phyloP scores from a whole-genome alignment of 768 basidiomycete species.

The Lentinula aciculospora region DNA sequence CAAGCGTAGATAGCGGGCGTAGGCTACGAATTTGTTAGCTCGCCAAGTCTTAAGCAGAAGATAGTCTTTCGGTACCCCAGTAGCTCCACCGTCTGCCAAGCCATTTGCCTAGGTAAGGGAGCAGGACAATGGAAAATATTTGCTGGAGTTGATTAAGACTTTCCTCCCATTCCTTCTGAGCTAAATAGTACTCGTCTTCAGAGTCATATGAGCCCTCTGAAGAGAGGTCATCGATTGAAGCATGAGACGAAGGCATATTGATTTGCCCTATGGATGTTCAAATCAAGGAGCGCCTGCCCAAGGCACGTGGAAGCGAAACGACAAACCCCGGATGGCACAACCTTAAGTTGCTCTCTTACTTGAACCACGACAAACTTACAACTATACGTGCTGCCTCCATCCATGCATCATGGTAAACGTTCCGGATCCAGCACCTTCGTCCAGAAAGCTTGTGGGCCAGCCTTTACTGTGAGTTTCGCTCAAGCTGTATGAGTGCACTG shows the following conservation, averaged over 20 bases:
- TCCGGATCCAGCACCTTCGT: constrained; percentile 21
- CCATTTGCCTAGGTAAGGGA: constrained; percentile 88
- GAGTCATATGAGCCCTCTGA: constrained; percentile 54
- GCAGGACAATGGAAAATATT: constrained; percentile 69
- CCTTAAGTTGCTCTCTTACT: constrained; percentile 7
- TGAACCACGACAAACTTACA: constrained; percentile 13
- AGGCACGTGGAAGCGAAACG: background rate
- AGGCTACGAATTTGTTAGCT: constrained; percentile 40
- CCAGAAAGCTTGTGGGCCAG: constrained; percentile 66
- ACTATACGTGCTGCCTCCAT: constrained; percentile 14
- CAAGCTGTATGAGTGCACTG: background rate
- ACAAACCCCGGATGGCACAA: background rate
- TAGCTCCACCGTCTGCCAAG: constrained; percentile 82
- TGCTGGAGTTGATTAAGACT: constrained; percentile 80
- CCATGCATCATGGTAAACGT: constrained; percentile 52
- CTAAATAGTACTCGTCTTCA: constrained; percentile 58
- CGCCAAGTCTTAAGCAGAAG: constrained; percentile 5
- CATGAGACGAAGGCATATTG: constrained; percentile 55
- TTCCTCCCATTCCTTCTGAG: constrained; percentile 93
- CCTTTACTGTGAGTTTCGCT: constrained; percentile 58
- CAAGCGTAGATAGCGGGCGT: constrained; percentile 61
- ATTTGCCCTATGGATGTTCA: constrained; percentile 2
- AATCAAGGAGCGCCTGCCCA: background rate
- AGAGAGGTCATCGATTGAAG: constrained; percentile 57
- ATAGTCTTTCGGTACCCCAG: constrained; percentile 55